Evolutionary conservation across 108 stramenopile species (phyloP).

Genomic region (Aurantiochytrium sp.): DNA sequence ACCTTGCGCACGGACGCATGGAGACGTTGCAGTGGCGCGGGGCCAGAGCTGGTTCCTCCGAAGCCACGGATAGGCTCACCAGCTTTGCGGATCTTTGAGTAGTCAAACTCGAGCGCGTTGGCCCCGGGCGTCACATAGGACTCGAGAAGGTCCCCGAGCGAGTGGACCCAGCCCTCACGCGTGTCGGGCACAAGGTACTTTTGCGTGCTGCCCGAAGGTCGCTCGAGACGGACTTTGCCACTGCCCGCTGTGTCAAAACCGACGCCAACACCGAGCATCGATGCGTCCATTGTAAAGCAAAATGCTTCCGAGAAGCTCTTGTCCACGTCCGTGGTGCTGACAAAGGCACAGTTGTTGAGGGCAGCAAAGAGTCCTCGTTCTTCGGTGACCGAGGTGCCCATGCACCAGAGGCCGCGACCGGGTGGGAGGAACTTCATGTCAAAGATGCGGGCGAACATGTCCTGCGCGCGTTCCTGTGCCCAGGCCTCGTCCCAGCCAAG

Average conservation of each 20-base stretch:
- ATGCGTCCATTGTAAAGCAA: slow-evolving; percentile 53
- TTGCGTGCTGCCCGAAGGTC: neutral
- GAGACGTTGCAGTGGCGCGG: slow-evolving; percentile 28
- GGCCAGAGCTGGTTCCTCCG: slow-evolving; percentile 44
- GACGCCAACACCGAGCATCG: slow-evolving; percentile 54
- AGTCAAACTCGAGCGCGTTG: slow-evolving; percentile 28
- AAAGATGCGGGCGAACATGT: slow-evolving; percentile 54
- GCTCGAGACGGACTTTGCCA: neutral
- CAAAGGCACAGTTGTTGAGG: slow-evolving; percentile 58
- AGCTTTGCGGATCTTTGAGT: slow-evolving; percentile 31
- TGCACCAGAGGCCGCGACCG: slow-evolving; percentile 53
- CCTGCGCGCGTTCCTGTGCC: slow-evolving; percentile 38
- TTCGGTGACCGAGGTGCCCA: slow-evolving; percentile 50
- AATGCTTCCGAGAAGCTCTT: slow-evolving; percentile 43
- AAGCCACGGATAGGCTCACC: slow-evolving; percentile 49
- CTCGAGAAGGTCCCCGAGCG: slow-evolving; percentile 29
- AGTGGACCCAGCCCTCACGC: slow-evolving; percentile 50
- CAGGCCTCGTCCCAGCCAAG: slow-evolving; percentile 43
- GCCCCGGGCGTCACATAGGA: slow-evolving; percentile 29
- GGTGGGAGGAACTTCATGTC: slow-evolving; percentile 56
- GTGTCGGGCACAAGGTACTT: slow-evolving; percentile 39
- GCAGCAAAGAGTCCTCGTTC: slow-evolving; percentile 48
- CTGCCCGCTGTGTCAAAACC: slow-evolving; percentile 52
- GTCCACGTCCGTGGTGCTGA: slow-evolving; percentile 29
- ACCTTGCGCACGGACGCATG: slow-evolving; percentile 23